Evolutionary conservation across 1,284 basidiomycete genomes (phyloP), one percentile per base, ranked within the genome.

Genomic region (Ganoderma sp.): DNA sequence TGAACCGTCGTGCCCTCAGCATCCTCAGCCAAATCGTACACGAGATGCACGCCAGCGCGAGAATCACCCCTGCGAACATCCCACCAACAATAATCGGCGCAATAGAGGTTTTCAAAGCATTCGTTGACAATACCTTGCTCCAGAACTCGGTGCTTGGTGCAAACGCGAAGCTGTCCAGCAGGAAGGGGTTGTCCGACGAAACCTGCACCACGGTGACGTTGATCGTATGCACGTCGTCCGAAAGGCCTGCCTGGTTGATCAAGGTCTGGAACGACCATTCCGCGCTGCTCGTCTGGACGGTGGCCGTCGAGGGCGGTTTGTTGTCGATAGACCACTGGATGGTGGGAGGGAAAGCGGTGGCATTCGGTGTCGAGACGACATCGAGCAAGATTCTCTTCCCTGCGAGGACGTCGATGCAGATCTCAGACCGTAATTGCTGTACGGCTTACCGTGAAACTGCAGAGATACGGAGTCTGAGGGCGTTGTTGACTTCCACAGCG

Each of bases 41-140:
- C 17, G 22, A 61, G 9, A 63, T 42, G 6, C 17, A 63, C 14
- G 64, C 17, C 4, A 56, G 54, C 4, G 67, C 17, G 17, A 68
- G 9, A 1, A 39, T 22, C 25, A 68, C 6, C 43, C 66, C 66
- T 9, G 42, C 69, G 25, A 68, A 17, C n/a, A 57, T 56, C 34
- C 67, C 69, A 22, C 69, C 67, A n/a, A 25, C 48, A 14, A 68
- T 61, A 9, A 66, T 62, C 28, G 67, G 67, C 7, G 62, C 64
- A 28, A 64, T 56, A 54, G 34, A 25, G 14, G 43, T 3, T 28
- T 6, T 39, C 54, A 54, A 14, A 41, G 32, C 22, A 6, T 15
- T 15, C 6, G 56, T 17, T 7, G 56, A 8, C 15, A 66, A 41
- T 19, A 56, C 67, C 39, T 63, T 25, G 15, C 34, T 22, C 67